A percentile compares a stretch with the other conserved stretches of the same genome.
These are phyloP conservation scores for Xylaria sp. DNA, from an alignment of 2,329 filamentous ascomycete genomes.

Conservation along the genomic window DNA sequence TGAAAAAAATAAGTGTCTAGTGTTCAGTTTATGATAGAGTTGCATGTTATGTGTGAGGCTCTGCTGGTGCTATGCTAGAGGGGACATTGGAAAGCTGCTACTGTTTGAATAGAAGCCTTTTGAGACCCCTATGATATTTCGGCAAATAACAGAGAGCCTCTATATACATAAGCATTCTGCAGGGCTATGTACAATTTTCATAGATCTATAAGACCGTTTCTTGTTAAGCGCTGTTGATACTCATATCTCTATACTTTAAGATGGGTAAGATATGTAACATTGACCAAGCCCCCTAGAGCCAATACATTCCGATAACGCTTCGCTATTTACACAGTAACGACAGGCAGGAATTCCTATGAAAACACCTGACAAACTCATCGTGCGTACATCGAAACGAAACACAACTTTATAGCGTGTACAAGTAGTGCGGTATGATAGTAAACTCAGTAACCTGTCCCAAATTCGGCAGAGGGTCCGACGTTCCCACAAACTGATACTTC, in stretches of 20 bases:
- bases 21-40: not conserved
- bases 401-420: constrained; percentile 12
- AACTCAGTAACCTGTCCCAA: constrained; percentile 1
- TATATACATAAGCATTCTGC: not conserved
- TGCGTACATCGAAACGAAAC: not conserved
- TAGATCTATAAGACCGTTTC: not conserved
- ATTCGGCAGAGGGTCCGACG: constrained; percentile 8
- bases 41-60: not conserved
- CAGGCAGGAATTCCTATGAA: too few species aligned
- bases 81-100: not conserved
- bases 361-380: not conserved
- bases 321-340: too few species aligned
- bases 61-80: not conserved
- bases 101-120: not conserved
- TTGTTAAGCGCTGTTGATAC: not conserved
- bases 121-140: not conserved
- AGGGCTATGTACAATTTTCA: not conserved
- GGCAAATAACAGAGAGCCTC: not conserved
- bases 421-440: not conserved
- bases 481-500: constrained; percentile 7
- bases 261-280: too few species aligned
- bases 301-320: too few species aligned
- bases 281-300: too few species aligned
- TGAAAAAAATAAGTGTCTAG: not conserved
- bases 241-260: not conserved